Base-by-base conservation (phyloP, 208 protist species). In the Wallacemonas sp. region DNA sequence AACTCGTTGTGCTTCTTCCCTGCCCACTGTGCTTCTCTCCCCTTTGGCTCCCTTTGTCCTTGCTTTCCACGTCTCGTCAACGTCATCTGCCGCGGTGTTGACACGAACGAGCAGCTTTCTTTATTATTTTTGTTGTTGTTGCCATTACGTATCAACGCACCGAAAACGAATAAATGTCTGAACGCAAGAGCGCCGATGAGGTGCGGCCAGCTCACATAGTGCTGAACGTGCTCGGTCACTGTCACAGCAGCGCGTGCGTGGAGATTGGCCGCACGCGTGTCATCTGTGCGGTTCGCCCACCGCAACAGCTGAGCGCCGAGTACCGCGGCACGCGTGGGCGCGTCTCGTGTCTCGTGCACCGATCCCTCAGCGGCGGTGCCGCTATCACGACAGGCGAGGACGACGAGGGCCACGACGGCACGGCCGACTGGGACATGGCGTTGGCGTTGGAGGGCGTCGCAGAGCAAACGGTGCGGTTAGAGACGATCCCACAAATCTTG, bases 251-350 rank as follows among this genome's bases (percentile, higher is more conserved):
- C 59, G 76, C 82, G 17, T 91, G 82, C 59, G 82, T 91, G 4
- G 86, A 95, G 66, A 44, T 92, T 42, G 89, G 89, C 15, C 63
- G 75, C 41, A 95, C 86, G 34, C 89, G 89, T 38, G 83, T 95
- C 12, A 62, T 95, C 21, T 91, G 86, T 39, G 84, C 73, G 8
- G 79, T 95, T n/a, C 78, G 83, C 0, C 79, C 82, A n/a, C 89
- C 89, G 26, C 83, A 92, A 73, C 89, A 95, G 68, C 82, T 95
- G 6, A 74, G 87, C 39, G 74, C 89, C 42, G 89, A 95, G 73
- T 93, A 92, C 64, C 86, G 89, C 27, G 86, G 89, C 33, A 74
- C 71, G 17, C 79, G 83, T 22, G 89, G 89, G 3, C 83, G 86
- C 13, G 71, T 95, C 17, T 71, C 73, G 24, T 89, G 83, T 63